These are phyloP conservation scores for Lentinus polychrous DNA, from an alignment of 1,284 basidiomycete species.

Conservation along the genomic window DNA sequence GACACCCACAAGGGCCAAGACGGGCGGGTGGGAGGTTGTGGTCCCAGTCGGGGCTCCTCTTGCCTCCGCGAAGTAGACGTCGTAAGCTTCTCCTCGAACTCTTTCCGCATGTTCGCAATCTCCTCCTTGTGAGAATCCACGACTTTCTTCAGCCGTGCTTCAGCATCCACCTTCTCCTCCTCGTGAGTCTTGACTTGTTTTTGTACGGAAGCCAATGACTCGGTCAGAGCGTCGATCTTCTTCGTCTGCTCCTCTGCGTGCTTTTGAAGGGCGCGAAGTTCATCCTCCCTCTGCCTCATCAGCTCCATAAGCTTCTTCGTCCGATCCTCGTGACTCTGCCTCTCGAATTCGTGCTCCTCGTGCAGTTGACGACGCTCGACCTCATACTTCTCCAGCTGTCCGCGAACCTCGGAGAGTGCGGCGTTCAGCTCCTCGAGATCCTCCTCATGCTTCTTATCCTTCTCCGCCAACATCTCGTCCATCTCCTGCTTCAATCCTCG, in stretches of 20 bases:
- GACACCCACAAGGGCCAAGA: too few species aligned
- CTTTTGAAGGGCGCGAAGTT: slow-evolving; percentile 4
- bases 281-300: slow-evolving; percentile 8
- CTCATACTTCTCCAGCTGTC: slow-evolving; percentile 5
- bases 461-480: neutral
- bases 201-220: slow-evolving; percentile 5
- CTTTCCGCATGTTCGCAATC: slow-evolving; percentile 8
- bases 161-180: slow-evolving; percentile 3
- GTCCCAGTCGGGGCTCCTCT: too few species aligned
- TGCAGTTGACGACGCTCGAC: neutral
- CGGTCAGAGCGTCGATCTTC: slow-evolving; percentile 7
- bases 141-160: slow-evolving; percentile 5
- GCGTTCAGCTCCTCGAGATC: slow-evolving; percentile 10
- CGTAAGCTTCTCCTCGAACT: slow-evolving; percentile 8
- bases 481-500: slow-evolving; percentile 8
- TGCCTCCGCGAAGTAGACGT: neutral
- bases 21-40: too few species aligned
- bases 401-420: slow-evolving; percentile 2
- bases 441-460: slow-evolving; percentile 9
- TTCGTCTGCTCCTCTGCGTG: slow-evolving; percentile 3
- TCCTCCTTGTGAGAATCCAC: slow-evolving; percentile 7
- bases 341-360: neutral
- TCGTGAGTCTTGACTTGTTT: neutral
- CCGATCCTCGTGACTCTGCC: slow-evolving; percentile 5
- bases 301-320: slow-evolving; percentile 5